Conservation (phyloP, 768 basidiomycete genomes). For the Pluteus cervinus region DNA sequence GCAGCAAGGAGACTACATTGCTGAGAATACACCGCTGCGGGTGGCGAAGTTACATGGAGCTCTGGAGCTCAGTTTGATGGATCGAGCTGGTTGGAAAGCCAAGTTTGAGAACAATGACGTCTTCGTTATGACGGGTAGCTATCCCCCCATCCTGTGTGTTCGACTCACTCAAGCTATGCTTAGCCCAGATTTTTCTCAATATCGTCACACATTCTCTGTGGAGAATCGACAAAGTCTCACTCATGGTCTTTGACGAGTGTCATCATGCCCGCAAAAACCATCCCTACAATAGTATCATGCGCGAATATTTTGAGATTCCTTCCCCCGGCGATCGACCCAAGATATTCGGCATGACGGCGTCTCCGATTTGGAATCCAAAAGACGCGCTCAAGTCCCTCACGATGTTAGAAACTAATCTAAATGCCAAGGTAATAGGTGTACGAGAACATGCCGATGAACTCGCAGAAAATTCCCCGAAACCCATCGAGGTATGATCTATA, state of each 20-base stretch:
- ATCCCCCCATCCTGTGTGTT: background rate
- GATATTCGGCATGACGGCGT: constrained; percentile 92
- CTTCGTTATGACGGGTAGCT: constrained; percentile 78
- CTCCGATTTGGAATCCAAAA: constrained; percentile 78
- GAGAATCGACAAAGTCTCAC: constrained; percentile 58
- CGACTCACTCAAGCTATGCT: background rate
- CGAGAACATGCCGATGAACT: constrained; percentile 66
- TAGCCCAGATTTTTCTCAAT: constrained; percentile 81
- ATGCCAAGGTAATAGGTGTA: constrained; percentile 73
- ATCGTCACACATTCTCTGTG: constrained; percentile 78
- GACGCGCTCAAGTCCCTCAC: constrained; percentile 58
- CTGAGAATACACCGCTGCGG: constrained; percentile 56
- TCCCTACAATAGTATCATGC: constrained; percentile 75
- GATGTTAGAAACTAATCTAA: constrained; percentile 62
- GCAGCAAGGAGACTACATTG: constrained; percentile 70
- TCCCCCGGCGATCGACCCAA: constrained; percentile 51
- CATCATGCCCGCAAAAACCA: constrained; percentile 76
- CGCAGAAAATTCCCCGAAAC: constrained; percentile 51
- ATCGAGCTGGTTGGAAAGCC: constrained; percentile 57
- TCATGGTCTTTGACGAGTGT: constrained; percentile 79
- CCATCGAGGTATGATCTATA: constrained; percentile 47
- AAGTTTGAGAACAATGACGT: constrained; percentile 65
- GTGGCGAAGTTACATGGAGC: constrained; percentile 68
- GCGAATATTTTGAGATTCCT: constrained; percentile 50
- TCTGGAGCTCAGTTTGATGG: constrained; percentile 63